Evolutionary conservation across 2,329 filamentous ascomycete genomes (phyloP).

Genomic region (Aspergillus novoparasiticus): DNA sequence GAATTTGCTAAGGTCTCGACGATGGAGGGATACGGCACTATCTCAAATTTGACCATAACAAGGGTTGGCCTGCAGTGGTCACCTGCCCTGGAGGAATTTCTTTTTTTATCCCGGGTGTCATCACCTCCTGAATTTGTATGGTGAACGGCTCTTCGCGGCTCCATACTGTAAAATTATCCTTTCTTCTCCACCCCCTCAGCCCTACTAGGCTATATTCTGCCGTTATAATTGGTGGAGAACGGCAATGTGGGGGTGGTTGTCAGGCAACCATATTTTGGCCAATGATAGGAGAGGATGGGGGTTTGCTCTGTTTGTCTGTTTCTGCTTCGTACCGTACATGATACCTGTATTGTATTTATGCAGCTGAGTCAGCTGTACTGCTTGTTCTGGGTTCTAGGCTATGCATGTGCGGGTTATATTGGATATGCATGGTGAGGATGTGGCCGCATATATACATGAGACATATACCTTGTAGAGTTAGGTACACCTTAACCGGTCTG

Average conservation of each 20-base stretch:
- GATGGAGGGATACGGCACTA: not conserved
- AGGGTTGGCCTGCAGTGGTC: not conserved
- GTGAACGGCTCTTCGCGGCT: not conserved
- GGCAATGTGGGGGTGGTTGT: not conserved
- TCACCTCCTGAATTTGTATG: not conserved
- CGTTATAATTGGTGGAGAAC: not conserved
- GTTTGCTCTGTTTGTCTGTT: not conserved
- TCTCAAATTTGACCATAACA: not conserved
- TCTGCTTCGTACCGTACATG: too few relatives aligned
- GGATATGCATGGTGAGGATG: too few relatives aligned
- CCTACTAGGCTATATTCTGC: not conserved
- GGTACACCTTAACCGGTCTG: too few relatives aligned
- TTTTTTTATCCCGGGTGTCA: not conserved
- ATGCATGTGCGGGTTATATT: too few relatives aligned
- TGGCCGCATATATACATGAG: too few relatives aligned
- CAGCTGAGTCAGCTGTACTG: too few relatives aligned
- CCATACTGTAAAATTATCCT: not conserved
- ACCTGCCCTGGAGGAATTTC: not conserved
- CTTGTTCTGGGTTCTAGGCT: too few relatives aligned
- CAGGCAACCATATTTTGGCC: slow-evolving; percentile 2
- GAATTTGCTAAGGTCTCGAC: not conserved
- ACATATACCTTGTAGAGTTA: too few relatives aligned
- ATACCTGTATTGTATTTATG: too few relatives aligned
- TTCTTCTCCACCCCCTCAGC: not conserved
- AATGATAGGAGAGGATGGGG: not conserved